Conservation (phyloP, 208 protist genomes). For the Acanthamoeba triangularis region DNA sequence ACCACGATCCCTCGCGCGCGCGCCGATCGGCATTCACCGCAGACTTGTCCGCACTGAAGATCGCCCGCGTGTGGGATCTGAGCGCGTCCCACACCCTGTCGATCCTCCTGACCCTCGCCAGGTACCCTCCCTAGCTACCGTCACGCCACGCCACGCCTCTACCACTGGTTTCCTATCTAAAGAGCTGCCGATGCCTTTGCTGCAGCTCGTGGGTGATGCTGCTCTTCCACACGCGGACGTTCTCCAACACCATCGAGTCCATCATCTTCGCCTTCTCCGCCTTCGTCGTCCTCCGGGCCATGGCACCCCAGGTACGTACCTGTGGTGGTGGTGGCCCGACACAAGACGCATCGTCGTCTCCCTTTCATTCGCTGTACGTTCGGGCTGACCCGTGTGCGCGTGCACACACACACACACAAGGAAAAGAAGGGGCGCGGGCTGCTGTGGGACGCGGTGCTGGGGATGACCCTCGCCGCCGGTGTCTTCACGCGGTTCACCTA, state of each 20-base stretch:
- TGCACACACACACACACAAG: too few species aligned
- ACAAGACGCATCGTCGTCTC: too few species aligned
- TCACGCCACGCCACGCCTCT: too few species aligned
- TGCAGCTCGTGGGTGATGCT: constrained; percentile 75
- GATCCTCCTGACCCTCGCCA: constrained; percentile 26
- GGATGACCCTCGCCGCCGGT: constrained; percentile 10
- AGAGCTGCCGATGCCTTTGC: neutral
- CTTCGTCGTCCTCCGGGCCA: neutral
- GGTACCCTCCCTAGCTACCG: neutral
- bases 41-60: neutral
- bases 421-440: neutral
- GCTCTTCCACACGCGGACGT: constrained; percentile 69
- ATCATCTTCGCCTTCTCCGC: constrained; percentile 65
- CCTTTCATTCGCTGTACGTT: too few species aligned
- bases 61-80: neutral
- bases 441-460: neutral
- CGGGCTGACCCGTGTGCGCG: neutral
- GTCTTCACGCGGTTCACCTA: constrained; percentile 72
- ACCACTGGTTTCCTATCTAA: too few species aligned
- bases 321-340: too few species aligned
- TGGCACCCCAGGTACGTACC: constrained; percentile 24
- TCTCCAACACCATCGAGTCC: constrained; percentile 77
- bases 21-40: neutral
- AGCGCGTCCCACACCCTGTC: neutral
- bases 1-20: neutral